Evolutionary conservation across 2,329 filamentous ascomycete genomes (phyloP).

Genomic region (Aquanectria penicillioides): DNA sequence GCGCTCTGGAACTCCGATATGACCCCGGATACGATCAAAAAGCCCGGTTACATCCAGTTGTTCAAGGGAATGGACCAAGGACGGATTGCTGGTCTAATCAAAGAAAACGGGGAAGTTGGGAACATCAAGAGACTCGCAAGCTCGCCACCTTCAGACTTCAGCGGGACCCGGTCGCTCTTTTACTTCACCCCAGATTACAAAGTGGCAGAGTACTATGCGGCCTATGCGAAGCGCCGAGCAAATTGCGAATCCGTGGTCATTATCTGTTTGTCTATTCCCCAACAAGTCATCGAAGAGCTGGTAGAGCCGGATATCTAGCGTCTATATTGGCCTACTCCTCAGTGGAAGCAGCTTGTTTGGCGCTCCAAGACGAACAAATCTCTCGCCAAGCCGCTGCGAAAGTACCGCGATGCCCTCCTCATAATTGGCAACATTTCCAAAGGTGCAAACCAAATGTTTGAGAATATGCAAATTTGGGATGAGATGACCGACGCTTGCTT

Average conservation of each 20-base stretch:
- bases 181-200: slow-evolving; percentile 22
- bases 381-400: neutral
- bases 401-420: slow-evolving; percentile 19
- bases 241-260: slow-evolving; percentile 21
- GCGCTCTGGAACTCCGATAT: too few species aligned
- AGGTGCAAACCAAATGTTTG: slow-evolving; percentile 7
- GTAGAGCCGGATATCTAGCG: slow-evolving; percentile 2
- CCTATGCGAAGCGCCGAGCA: slow-evolving; percentile 27
- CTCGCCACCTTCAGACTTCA: too few species aligned
- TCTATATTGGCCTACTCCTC: slow-evolving; percentile 20
- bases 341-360: slow-evolving; percentile 30
- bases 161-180: too few species aligned
- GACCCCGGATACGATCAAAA: too few species aligned
- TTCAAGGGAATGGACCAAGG: too few species aligned
- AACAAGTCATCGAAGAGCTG: slow-evolving; percentile 13
- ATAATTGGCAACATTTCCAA: slow-evolving; percentile 24
- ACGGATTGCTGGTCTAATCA: too few species aligned
- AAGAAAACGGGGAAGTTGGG: too few species aligned
- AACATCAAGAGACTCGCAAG: too few species aligned
- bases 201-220: slow-evolving; percentile 27
- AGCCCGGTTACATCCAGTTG: too few species aligned
- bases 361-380: neutral
- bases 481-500: slow-evolving; percentile 13
- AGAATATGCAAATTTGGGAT: slow-evolving; percentile 3
- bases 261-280: slow-evolving; percentile 23